Evolutionary conservation across 2,329 filamentous ascomycete genomes (phyloP).

Genomic region (Clarireedia monteithiana): DNA sequence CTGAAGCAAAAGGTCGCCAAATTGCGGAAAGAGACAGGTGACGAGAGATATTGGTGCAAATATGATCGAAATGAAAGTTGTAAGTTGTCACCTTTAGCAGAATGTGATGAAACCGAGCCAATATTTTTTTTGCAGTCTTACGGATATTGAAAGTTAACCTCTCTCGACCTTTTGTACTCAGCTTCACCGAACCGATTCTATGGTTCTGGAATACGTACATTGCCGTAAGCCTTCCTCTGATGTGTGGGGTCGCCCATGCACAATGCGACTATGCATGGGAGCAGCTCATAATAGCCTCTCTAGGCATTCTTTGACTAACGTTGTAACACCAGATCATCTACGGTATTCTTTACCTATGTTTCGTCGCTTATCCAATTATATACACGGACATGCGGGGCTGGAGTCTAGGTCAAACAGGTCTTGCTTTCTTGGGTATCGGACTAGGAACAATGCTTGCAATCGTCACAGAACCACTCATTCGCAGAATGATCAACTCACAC

Average conservation of each 20-base stretch:
- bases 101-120: background rate
- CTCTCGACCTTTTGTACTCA: slow-evolving; percentile 68
- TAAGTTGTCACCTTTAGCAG: background rate
- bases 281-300: background rate
- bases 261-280: background rate
- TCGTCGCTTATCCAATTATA: slow-evolving; percentile 83
- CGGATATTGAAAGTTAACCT: slow-evolving; percentile 68
- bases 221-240: slow-evolving; percentile 33
- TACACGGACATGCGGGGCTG: slow-evolving; percentile 69
- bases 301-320: background rate
- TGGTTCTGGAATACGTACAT: slow-evolving; percentile 65
- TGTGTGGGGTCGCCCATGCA: too few relatives aligned
- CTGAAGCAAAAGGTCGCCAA: slow-evolving; percentile 58
- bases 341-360: slow-evolving; percentile 81
- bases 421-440: slow-evolving; percentile 70
- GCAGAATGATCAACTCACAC: slow-evolving; percentile 70
- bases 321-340: slow-evolving; percentile 54
- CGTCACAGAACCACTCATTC: slow-evolving; percentile 60
- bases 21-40: slow-evolving; percentile 59
- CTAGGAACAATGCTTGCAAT: slow-evolving; percentile 56
- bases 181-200: slow-evolving; percentile 72
- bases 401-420: slow-evolving; percentile 63
- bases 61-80: slow-evolving; percentile 38
- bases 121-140: slow-evolving; percentile 41
- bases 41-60: slow-evolving; percentile 68